Percentiles rank a stretch among this genome's conserved stretches.
These are phyloP conservation scores for Tremella fuciformis DNA, from an alignment of 768 basidiomycete genomes.

Conservation along the genomic window DNA sequence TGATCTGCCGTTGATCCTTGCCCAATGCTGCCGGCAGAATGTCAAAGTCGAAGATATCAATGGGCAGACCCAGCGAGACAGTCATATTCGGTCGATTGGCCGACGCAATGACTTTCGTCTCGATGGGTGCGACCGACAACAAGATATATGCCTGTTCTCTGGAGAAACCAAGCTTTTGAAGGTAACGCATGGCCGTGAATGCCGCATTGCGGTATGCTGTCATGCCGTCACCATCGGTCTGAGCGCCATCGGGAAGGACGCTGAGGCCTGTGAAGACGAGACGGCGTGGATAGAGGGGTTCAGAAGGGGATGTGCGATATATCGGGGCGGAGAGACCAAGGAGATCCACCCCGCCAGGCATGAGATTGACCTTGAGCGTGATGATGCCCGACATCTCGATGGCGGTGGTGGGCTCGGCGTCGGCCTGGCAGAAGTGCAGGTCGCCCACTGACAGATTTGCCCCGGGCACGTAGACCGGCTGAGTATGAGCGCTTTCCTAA, in stretches of 20 bases:
- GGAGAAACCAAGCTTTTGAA: slow-evolving; percentile 68
- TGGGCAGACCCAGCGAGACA: slow-evolving; percentile 68
- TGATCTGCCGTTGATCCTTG: too few relatives aligned
- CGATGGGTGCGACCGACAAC: slow-evolving; percentile 67
- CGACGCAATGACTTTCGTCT: slow-evolving; percentile 40
- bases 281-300: slow-evolving; percentile 71
- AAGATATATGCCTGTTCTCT: slow-evolving; percentile 74
- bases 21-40: slow-evolving; percentile 7
- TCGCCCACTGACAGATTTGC: slow-evolving; percentile 76
- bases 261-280: slow-evolving; percentile 74
- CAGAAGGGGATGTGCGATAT: slow-evolving; percentile 61
- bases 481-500: slow-evolving; percentile 58
- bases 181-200: slow-evolving; percentile 69
- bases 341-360: slow-evolving; percentile 71
- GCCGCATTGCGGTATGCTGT: slow-evolving; percentile 77
- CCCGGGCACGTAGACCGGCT: slow-evolving; percentile 73
- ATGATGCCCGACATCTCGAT: slow-evolving; percentile 78
- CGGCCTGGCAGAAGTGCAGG: slow-evolving; percentile 75
- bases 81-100: slow-evolving; percentile 66
- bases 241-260: slow-evolving; percentile 58
- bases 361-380: slow-evolving; percentile 68
- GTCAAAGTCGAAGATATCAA: slow-evolving; percentile 67
- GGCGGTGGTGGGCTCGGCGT: slow-evolving; percentile 60
- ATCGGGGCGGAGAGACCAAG: slow-evolving; percentile 72
- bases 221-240: slow-evolving; percentile 15